Evolutionary conservation across 495 filamentous ascomycete genomes (phyloP), one percentile per base, ranked within the genome.

Genomic region (Cercophora newfieldiana): DNA sequence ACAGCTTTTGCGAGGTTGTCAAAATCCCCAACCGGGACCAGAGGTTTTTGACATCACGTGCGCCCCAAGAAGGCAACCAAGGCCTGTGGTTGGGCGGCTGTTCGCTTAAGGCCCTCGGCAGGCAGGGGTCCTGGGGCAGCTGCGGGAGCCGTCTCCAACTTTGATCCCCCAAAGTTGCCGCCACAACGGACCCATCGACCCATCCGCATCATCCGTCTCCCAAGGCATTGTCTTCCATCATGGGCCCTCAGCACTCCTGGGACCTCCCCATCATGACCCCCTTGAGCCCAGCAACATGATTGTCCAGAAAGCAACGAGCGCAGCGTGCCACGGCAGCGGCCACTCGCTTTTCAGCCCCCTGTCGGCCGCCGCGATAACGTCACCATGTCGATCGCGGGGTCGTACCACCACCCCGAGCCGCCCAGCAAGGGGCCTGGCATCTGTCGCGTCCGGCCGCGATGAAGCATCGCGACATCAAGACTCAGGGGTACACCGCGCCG

Each of bases 291-390:
- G 47, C 59, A 73, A 30, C 6, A 78, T 76, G 75, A 53, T 72
- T 18, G 63, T 76, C 56, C 78, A 69, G 55, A 78, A 76, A 65
- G 68, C 76, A 51, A 61, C 72, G 29, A 31, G 68, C 48, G 68
- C 71, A 37, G 25, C 79, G 10, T 76, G 54, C 65, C 70, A 72
- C 55, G 63, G 64, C 71, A 61, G 68, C 49, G 69, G 28, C 54
- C 33, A 63, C 47, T 54, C 69, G 7, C 53, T 69, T 37, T 68
- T 61, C 19, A 14, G 37, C 37, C 37, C 37, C 37, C 37, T 44
- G 37, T 65, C 67, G 51, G 53, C 68, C 19, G 63, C 68, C 6
- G 28, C 67, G 54, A 66, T 68, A 71, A 73, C 78, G 69, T 75
- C 78, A 76, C 61, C 74, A 68, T 71, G 68, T 63, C 65, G 54